Conservation (phyloP, 2,329 filamentous ascomycete species). For the Pseudogymnoascus sp. region DNA sequence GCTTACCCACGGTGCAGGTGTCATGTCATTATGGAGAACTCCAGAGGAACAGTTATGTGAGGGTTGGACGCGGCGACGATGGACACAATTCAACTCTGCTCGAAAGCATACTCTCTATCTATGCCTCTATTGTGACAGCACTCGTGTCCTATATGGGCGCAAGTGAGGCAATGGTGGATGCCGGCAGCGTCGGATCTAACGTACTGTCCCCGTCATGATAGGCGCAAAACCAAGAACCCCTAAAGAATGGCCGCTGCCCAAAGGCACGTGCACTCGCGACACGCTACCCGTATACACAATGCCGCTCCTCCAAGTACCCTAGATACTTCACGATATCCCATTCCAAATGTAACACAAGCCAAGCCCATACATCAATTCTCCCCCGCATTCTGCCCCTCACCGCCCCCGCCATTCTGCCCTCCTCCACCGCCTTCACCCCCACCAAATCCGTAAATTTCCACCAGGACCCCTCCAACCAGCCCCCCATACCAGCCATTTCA, state of each 20-base stretch:
- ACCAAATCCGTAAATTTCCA: slow-evolving; percentile 8
- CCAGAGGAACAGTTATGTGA: neutral
- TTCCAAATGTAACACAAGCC: neutral
- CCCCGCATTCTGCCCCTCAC: slow-evolving; percentile 6
- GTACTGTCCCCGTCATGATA: neutral
- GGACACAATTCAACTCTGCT: neutral
- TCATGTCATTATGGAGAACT: neutral
- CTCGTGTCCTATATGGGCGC: neutral
- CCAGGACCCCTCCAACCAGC: slow-evolving; percentile 5
- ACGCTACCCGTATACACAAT: neutral
- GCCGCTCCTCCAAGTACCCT: neutral
- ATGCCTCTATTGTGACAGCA: neutral
- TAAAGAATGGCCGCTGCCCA: too few relatives aligned
- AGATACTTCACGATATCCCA: neutral
- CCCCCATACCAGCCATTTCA: neutral
- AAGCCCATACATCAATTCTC: neutral
- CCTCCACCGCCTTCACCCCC: neutral
- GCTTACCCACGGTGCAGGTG: neutral
- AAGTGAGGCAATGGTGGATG: neutral
- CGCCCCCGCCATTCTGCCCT: neutral
- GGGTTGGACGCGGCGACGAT: neutral
- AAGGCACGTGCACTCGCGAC: neutral
- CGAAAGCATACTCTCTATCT: neutral
- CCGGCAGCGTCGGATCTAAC: neutral
- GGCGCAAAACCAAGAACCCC: neutral